Conservation (phyloP, 2,329 filamentous ascomycete genomes). For the Penicillium sp. region DNA sequence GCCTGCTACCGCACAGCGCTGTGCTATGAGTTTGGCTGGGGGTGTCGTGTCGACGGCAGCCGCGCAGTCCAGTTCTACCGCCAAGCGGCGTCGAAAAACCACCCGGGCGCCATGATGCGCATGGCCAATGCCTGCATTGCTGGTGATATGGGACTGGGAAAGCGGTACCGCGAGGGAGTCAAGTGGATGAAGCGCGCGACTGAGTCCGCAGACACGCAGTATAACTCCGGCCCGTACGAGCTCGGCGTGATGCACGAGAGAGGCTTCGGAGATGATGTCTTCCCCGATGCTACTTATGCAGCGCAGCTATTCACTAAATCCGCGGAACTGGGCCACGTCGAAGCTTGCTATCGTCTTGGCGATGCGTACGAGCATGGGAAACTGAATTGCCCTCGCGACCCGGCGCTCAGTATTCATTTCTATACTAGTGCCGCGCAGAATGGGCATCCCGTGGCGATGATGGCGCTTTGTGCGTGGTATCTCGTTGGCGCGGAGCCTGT, state of each 20-base stretch:
- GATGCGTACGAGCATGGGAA: conserved; percentile 94
- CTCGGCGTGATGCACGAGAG: conserved; percentile 84
- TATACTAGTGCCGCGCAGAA: conserved; percentile 89
- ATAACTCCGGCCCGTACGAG: conserved; percentile 90
- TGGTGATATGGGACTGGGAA: conserved; percentile 80
- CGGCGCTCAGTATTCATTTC: conserved; percentile 92
- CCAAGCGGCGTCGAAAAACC: conserved; percentile 84
- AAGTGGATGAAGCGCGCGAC: conserved; percentile 95
- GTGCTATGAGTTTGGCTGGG: conserved; percentile 98
- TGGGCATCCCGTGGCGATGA: conserved; percentile 85
- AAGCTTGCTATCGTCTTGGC: conserved; percentile 85
- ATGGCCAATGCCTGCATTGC: conserved; percentile 86
- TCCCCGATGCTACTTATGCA: conserved; percentile 84
- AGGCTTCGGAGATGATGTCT: conserved; percentile 92
- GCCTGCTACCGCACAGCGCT: conserved; percentile 89
- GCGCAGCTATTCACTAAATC: conserved; percentile 93
- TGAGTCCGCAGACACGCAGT: conserved; percentile 84
- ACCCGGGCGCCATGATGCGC: conserved; percentile 91
- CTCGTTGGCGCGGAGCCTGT: conserved; percentile 91
- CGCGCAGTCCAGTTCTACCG: conserved; percentile 95
- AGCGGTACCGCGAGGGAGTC: conserved; percentile 82
- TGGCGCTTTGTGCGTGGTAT: conserved; percentile 98
- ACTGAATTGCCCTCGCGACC: conserved; percentile 82
- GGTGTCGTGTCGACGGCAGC: conserved; percentile 79
- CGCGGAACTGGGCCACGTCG: conserved; percentile 82